Conservation (phyloP, 2,329 filamentous ascomycete species). For the Botrytis byssoidea region DNA sequence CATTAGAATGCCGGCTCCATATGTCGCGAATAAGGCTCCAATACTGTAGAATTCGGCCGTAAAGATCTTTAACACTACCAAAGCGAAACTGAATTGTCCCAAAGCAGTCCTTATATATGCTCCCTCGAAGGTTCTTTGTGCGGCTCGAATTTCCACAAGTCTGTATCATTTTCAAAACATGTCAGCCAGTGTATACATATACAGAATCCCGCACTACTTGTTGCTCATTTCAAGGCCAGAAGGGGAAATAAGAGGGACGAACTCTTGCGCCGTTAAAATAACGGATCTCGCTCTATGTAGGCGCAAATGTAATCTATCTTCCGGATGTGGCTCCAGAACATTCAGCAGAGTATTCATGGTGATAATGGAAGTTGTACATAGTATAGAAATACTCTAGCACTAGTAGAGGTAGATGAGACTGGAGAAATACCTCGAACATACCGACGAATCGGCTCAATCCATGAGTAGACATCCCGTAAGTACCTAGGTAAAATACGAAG, state of each 20-base stretch:
- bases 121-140: constrained; percentile 94
- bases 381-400: constrained; percentile 10
- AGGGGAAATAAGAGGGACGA: constrained; percentile 22
- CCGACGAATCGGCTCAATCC: constrained; percentile 20
- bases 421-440: constrained; percentile 34
- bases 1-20: constrained; percentile 79
- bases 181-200: not conserved
- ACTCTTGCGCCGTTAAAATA: constrained; percentile 73
- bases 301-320: constrained; percentile 74
- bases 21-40: constrained; percentile 91
- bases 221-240: not conserved
- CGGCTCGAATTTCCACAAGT: constrained; percentile 90
- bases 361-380: constrained; percentile 5
- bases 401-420: constrained; percentile 10
- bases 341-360: constrained; percentile 26
- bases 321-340: constrained; percentile 57
- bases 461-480: constrained; percentile 13
- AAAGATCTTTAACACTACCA: constrained; percentile 95
- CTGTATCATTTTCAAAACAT: constrained; percentile 26
- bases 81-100: constrained; percentile 90
- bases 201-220: not conserved
- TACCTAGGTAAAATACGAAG: not conserved
- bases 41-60: constrained; percentile 95
- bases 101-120: constrained; percentile 94
- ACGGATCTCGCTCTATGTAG: constrained; percentile 82